Evolutionary conservation across 2,329 filamentous ascomycete genomes (phyloP).

Genomic region (Fusarium avenaceum): DNA sequence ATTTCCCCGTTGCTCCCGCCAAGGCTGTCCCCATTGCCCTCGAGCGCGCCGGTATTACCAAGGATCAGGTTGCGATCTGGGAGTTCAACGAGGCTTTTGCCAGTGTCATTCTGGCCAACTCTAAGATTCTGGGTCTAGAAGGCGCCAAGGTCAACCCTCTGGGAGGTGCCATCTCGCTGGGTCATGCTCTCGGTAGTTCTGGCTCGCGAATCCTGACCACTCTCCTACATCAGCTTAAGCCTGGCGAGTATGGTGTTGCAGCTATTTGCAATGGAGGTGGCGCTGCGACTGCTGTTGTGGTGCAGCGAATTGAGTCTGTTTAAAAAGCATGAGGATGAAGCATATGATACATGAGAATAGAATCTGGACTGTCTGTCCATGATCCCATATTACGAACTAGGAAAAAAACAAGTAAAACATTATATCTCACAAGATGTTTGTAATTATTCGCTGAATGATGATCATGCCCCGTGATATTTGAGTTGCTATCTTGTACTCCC

Average conservation of each 20-base stretch:
- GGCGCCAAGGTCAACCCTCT: slow-evolving; percentile 86
- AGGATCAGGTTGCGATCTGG: slow-evolving; percentile 93
- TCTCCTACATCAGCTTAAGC: slow-evolving; percentile 89
- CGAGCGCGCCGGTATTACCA: slow-evolving; percentile 87
- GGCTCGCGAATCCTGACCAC: slow-evolving; percentile 92
- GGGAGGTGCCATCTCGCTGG: slow-evolving; percentile 91
- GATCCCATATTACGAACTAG: background rate
- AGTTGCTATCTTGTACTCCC: background rate
- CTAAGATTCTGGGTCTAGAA: slow-evolving; percentile 88
- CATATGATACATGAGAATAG: background rate
- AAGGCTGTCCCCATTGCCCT: slow-evolving; percentile 93
- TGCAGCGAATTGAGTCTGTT: slow-evolving; percentile 80
- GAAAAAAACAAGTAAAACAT: slow-evolving; percentile 7
- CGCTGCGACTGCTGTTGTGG: slow-evolving; percentile 89
- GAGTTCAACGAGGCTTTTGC: slow-evolving; percentile 99
- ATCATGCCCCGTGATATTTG: background rate
- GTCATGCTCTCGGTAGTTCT: slow-evolving; percentile 93
- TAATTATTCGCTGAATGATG: background rate
- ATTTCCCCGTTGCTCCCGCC: slow-evolving; percentile 93
- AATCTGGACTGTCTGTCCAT: background rate
- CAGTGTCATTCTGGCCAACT: slow-evolving; percentile 93
- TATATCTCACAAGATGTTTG: background rate
- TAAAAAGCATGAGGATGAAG: slow-evolving; percentile 48
- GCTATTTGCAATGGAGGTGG: slow-evolving; percentile 98
- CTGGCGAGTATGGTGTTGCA: slow-evolving; percentile 93